Conservation (phyloP, 129 eudicot species). For the Centaurea solstitialis region DNA sequence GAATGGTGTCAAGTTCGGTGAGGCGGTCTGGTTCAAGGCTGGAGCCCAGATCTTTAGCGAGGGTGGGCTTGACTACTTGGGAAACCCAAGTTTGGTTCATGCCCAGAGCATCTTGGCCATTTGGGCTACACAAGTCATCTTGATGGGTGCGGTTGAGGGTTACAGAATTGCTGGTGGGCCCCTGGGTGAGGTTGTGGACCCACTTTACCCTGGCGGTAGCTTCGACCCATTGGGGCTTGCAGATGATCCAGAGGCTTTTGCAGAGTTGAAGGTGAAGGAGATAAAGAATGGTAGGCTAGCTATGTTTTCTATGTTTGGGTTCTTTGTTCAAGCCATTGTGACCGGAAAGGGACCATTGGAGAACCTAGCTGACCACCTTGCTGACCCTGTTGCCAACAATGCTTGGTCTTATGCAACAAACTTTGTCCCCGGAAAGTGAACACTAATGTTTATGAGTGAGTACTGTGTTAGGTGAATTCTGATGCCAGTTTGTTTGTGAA, state of each 20-base stretch:
- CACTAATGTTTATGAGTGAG: not conserved
- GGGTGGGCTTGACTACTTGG: conserved; percentile 37
- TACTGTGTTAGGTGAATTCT: not conserved
- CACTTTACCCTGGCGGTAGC: conserved; percentile 35
- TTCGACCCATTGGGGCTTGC: conserved; percentile 36
- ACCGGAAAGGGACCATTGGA: conserved; percentile 37
- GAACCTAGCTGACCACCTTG: conserved; percentile 28
- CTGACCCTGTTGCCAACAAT: conserved; percentile 30
- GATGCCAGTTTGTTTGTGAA: not conserved
- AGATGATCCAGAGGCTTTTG: conserved; percentile 35
- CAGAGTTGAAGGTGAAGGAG: conserved; percentile 31
- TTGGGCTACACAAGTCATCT: conserved; percentile 36
- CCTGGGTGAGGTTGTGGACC: conserved; percentile 35
- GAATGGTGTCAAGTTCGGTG: conserved; percentile 35
- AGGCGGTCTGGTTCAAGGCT: conserved; percentile 38
- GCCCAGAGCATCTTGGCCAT: conserved; percentile 35
- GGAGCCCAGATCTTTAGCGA: conserved; percentile 33
- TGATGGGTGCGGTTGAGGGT: conserved; percentile 39
- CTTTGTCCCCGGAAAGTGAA: conserved; percentile 34
- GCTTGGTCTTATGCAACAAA: conserved; percentile 34
- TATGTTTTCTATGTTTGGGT: conserved; percentile 37
- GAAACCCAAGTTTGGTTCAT: conserved; percentile 34
- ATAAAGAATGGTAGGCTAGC: conserved; percentile 28
- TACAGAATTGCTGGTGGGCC: conserved; percentile 37
- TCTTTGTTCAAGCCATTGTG: conserved; percentile 35